Percentiles rank a stretch among this genome's conserved stretches.
These are phyloP conservation scores for Magnolia kwangsiensis DNA, from an alignment of 164 flowering plant genomes.

Conservation along the genomic window DNA sequence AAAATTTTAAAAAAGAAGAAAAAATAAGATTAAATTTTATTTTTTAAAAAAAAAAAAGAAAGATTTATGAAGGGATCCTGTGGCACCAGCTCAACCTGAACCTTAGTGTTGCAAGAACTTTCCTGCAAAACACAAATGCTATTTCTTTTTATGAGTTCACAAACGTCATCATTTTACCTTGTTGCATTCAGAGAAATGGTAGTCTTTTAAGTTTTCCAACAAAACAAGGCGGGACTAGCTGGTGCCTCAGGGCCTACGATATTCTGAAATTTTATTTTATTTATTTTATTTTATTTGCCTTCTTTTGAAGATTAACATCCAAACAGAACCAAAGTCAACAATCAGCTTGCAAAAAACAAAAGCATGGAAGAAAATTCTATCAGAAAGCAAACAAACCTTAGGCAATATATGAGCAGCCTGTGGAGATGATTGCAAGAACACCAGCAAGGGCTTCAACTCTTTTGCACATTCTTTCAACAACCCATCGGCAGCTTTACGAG, in stretches of 20 bases:
- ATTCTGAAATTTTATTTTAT: neutral
- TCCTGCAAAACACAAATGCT: no score
- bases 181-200: no score
- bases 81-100: no score
- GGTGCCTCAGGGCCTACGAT: neutral
- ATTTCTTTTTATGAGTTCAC: no score
- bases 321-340: neutral
- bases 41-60: no score
- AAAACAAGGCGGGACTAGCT: neutral
- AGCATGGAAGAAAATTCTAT: neutral
- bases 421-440: slow-evolving; percentile 68
- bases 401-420: slow-evolving; percentile 64
- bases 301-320: neutral
- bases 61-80: no score
- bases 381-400: slow-evolving; percentile 47
- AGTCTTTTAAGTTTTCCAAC: neutral
- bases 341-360: neutral
- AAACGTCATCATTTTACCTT: no score
- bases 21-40: no score
- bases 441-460: slow-evolving; percentile 68
- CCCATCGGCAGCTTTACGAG: slow-evolving; percentile 72
- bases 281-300: no score
- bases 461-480: slow-evolving; percentile 69
- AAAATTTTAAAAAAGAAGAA: no score
- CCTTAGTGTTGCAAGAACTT: no score